phyloP scores from a whole-genome alignment of 371 early-diverging fungal species.

The Apophysomyces ossiformis region DNA sequence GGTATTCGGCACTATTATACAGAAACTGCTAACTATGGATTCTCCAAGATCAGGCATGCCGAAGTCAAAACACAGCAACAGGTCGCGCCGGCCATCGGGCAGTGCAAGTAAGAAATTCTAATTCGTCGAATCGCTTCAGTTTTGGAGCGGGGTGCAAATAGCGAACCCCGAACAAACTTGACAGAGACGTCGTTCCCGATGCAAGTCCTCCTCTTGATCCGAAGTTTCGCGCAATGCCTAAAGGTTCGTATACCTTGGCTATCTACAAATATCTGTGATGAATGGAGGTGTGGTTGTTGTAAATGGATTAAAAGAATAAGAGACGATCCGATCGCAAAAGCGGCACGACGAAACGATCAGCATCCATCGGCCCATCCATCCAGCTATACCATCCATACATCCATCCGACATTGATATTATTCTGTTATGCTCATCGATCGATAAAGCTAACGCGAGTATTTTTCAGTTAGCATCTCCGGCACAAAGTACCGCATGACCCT shows the following conservation, averaged over 20 bases:
- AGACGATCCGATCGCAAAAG: not conserved
- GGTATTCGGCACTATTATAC: no score
- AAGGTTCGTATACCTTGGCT: slow-evolving; percentile 11
- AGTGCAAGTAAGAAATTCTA: no score
- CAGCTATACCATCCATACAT: slow-evolving; percentile 15
- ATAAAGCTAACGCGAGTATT: not conserved
- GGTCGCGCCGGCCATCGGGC: no score
- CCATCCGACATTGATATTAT: not conserved
- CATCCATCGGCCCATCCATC: slow-evolving; percentile 23
- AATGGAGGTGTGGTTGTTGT: not conserved
- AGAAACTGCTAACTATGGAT: no score
- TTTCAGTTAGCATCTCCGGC: slow-evolving; percentile 71
- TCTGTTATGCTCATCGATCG: not conserved
- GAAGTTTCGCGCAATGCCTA: slow-evolving; percentile 12
- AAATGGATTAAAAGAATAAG: not conserved
- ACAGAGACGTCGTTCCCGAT: slow-evolving; percentile 2
- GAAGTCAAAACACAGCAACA: no score
- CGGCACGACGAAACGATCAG: slow-evolving; percentile 2
- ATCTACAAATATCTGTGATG: not conserved
- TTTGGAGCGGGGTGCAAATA: no score
- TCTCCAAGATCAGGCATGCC: no score
- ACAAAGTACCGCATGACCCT: slow-evolving; percentile 98
- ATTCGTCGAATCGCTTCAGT: no score
- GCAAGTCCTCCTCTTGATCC: slow-evolving; percentile 10
- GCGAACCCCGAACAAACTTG: not conserved